These are phyloP conservation scores for Serpula lacrymans DNA, from an alignment of 768 basidiomycete genomes.

Conservation along the genomic window DNA sequence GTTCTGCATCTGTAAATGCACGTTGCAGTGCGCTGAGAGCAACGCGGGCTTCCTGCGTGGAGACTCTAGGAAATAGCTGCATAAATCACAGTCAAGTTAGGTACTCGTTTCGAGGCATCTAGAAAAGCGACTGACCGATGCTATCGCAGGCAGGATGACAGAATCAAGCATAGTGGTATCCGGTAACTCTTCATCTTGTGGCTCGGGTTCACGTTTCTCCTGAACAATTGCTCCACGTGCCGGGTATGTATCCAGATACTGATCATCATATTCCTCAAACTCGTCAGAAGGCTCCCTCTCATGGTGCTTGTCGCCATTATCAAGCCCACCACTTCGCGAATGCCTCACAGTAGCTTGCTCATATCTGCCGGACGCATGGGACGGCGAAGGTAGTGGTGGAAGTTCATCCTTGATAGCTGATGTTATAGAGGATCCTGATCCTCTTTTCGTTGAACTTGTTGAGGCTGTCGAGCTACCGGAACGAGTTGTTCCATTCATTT, in stretches of 20 bases:
- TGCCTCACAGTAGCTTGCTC: slow-evolving; percentile 72
- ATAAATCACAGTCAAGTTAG: slow-evolving; percentile 7
- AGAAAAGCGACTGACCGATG: slow-evolving; percentile 63
- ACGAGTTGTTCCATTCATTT: slow-evolving; percentile 58
- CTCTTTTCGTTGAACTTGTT: slow-evolving; percentile 29
- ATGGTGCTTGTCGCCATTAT: slow-evolving; percentile 20
- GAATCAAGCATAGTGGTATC: slow-evolving; percentile 95
- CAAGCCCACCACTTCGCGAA: slow-evolving; percentile 33
- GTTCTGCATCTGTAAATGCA: slow-evolving; percentile 93
- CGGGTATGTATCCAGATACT: slow-evolving; percentile 49
- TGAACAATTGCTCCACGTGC: slow-evolving; percentile 38
- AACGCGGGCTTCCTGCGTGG: slow-evolving; percentile 87
- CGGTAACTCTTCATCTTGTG: slow-evolving; percentile 54
- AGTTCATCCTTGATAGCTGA: slow-evolving; percentile 50
- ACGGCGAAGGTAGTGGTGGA: slow-evolving; percentile 49
- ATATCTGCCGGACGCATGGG: slow-evolving; percentile 35
- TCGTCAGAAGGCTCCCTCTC: slow-evolving; percentile 58
- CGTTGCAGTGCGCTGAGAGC: slow-evolving; percentile 83
- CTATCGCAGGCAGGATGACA: slow-evolving; percentile 93
- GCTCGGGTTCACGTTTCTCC: slow-evolving; percentile 25
- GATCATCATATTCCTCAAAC: slow-evolving; percentile 62
- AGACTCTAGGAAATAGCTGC: slow-evolving; percentile 88
- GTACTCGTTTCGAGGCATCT: not conserved
- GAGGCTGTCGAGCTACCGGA: slow-evolving; percentile 39
- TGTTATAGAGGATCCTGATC: slow-evolving; percentile 41